These are phyloP conservation scores for Larix sibirica DNA, from an alignment of 83 land plant genomes.

Conservation along the genomic window DNA sequence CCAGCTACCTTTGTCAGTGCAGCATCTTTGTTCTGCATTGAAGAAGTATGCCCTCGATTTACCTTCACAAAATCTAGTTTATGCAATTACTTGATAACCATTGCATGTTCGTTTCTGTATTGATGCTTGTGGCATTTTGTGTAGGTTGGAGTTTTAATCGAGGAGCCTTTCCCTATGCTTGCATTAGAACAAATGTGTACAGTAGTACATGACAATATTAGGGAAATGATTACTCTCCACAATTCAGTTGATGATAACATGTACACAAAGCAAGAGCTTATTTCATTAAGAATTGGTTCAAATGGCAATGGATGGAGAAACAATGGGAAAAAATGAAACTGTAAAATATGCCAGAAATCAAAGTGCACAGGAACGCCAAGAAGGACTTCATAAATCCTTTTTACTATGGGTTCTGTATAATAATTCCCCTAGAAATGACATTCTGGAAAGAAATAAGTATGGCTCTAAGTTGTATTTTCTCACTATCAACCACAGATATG, in stretches of 20 bases:
- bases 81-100: neutral
- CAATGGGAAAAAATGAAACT: too few species aligned
- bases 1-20: slow-evolving; percentile 96
- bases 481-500: too few species aligned
- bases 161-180: slow-evolving; percentile 93
- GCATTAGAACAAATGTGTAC: slow-evolving; percentile 76
- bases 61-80: neutral
- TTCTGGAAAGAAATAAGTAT: too few species aligned
- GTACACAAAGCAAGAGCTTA: too few species aligned
- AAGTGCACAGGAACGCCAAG: too few species aligned
- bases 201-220: slow-evolving; percentile 43
- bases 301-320: too few species aligned
- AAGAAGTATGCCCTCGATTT: slow-evolving; percentile 57
- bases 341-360: too few species aligned
- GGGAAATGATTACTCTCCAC: slow-evolving; percentile 41
- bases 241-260: neutral
- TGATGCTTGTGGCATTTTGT: neutral
- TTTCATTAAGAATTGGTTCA: too few species aligned
- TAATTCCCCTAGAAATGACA: too few species aligned
- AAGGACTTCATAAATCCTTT: too few species aligned
- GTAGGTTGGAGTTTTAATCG: slow-evolving; percentile 95
- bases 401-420: too few species aligned
- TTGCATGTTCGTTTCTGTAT: neutral
- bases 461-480: too few species aligned
- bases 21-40: slow-evolving; percentile 88